A percentile compares a stretch with the other conserved stretches of the same genome.
Evolutionary conservation across 2,329 filamentous ascomycete species (phyloP).

Genomic region (Fusarium napiforme): DNA sequence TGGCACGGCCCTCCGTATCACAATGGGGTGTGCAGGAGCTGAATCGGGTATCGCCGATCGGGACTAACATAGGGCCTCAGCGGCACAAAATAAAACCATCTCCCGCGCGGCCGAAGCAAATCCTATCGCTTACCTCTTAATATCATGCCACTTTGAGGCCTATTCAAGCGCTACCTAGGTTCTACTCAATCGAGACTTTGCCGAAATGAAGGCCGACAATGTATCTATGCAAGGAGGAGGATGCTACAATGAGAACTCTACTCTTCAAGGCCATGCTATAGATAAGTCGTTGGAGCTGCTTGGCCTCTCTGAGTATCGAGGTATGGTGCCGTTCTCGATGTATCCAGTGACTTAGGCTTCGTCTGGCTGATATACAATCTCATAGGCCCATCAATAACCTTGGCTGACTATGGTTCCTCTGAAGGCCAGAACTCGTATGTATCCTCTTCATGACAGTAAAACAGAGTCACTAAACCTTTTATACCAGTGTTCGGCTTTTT

Average conservation of each 20-base stretch:
- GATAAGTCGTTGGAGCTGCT: background rate
- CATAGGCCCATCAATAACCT: background rate
- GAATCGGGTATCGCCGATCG: background rate
- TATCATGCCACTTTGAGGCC: fast-evolving
- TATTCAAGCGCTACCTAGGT: fast-evolving
- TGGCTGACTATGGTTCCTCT: background rate
- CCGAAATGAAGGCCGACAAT: background rate
- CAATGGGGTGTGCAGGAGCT: background rate
- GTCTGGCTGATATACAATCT: fast-evolving
- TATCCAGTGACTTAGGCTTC: fast-evolving
- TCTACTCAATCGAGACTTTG: fast-evolving
- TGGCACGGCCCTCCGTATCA: background rate
- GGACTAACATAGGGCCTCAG: background rate
- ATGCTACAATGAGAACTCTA: background rate
- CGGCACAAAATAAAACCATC: background rate
- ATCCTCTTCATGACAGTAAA: fast-evolving
- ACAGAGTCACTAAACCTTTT: background rate
- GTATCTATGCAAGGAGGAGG: background rate
- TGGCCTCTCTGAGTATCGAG: fast-evolving
- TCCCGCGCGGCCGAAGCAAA: fast-evolving
- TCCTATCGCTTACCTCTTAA: fast-evolving
- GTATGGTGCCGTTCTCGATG: fast-evolving
- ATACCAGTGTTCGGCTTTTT: background rate
- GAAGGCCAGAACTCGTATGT: background rate
- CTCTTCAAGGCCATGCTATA: background rate